phyloP scores from a whole-genome alignment of 2,329 filamentous ascomycete genomes.

The Emergomyces pasteurianus region DNA sequence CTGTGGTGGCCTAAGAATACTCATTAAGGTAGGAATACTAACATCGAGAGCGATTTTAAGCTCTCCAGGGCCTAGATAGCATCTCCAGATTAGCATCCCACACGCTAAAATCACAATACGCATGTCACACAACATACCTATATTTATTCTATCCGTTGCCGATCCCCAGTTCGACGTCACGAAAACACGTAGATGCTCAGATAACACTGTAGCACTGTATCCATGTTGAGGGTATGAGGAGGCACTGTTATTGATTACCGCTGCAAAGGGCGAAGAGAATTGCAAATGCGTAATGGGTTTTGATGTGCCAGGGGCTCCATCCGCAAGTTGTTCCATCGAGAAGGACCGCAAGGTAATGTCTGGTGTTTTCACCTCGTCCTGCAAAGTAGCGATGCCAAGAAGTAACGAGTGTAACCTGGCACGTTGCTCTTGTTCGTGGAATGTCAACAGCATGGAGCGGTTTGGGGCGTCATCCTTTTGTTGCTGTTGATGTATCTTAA shows the following conservation, averaged over 20 bases:
- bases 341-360: constrained; percentile 57
- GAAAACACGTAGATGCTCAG: constrained; percentile 63
- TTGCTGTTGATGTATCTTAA: constrained; percentile 58
- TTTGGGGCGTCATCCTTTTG: constrained; percentile 44
- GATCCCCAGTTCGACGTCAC: constrained; percentile 65
- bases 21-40: constrained; percentile 48
- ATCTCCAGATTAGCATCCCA: not conserved
- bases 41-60: constrained; percentile 55
- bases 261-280: constrained; percentile 26
- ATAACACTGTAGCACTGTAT: constrained; percentile 56
- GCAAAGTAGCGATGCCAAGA: constrained; percentile 56
- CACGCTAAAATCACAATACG: not conserved
- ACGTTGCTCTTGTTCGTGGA: constrained; percentile 60
- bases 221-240: constrained; percentile 44
- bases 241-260: constrained; percentile 59
- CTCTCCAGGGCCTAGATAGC: constrained; percentile 52
- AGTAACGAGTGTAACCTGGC: constrained; percentile 60
- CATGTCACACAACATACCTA: constrained; percentile 35
- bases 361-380: constrained; percentile 57
- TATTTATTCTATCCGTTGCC: constrained; percentile 71
- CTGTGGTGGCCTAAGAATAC: constrained; percentile 60
- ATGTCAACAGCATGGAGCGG: constrained; percentile 65
- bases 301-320: constrained; percentile 19
- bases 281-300: constrained; percentile 23
- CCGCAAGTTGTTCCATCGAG: constrained; percentile 42